A percentile compares a stretch with the other conserved stretches of the same genome.
These are phyloP conservation scores for Diaporthe batatas DNA, from an alignment of 2,329 filamentous ascomycete species.

Conservation along the genomic window DNA sequence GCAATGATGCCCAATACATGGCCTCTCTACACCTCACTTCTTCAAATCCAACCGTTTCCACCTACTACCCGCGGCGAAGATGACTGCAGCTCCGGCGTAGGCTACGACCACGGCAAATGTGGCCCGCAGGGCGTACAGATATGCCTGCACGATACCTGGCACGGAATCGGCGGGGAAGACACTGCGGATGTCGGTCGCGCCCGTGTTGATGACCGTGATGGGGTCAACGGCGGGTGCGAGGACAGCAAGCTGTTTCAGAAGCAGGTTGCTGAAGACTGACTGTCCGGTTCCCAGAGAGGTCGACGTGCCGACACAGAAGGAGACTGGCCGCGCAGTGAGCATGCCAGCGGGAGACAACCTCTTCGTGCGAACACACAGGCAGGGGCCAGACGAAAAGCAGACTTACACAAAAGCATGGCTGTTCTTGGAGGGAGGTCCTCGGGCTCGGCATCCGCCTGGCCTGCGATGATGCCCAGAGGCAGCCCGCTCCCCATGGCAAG, in stretches of 20 bases:
- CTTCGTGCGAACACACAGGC: background rate
- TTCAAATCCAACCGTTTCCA: slow-evolving; percentile 14
- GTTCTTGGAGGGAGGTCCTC: slow-evolving; percentile 15
- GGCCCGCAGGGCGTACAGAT: slow-evolving; percentile 5
- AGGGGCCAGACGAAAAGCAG: background rate
- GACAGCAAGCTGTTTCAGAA: background rate
- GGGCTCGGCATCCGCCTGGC: slow-evolving; percentile 7
- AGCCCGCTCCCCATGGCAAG: slow-evolving; percentile 7
- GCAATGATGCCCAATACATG: background rate
- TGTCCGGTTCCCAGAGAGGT: slow-evolving; percentile 3
- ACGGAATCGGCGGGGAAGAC: slow-evolving; percentile 10
- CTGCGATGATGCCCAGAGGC: slow-evolving; percentile 6
- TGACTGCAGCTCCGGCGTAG: slow-evolving; percentile 1
- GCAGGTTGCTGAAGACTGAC: slow-evolving; percentile 20
- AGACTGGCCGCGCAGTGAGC: background rate
- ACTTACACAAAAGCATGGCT: slow-evolving; percentile 28
- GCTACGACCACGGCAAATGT: slow-evolving; percentile 8
- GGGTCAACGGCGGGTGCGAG: slow-evolving; percentile 25
- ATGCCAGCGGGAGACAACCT: background rate
- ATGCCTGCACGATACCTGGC: slow-evolving; percentile 14
- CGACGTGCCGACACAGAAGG: slow-evolving; percentile 19
- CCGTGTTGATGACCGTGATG: slow-evolving; percentile 28
- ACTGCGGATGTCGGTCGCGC: slow-evolving; percentile 14
- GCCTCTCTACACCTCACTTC: background rate
- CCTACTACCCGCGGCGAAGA: slow-evolving; percentile 1